A percentile compares a stretch with the other conserved stretches of the same genome.
Conservation (phyloP, 1,284 basidiomycete species). For the Sphaerobolus stellatus region DNA sequence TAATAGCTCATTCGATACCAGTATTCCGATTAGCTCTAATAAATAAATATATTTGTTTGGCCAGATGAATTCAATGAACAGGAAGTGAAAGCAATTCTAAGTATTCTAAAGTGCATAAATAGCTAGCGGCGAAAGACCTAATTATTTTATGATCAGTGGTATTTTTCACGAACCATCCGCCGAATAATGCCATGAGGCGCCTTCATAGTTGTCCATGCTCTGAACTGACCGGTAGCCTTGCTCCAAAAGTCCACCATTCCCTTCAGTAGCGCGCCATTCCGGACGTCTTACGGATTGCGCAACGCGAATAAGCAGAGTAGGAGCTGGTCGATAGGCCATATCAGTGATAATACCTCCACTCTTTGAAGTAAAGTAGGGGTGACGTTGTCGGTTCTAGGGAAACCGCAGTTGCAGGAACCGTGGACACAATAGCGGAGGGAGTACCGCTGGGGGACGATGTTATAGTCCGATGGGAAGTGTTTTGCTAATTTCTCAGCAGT, state of each 20-base stretch:
- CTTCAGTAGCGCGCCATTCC: slow-evolving; percentile 76
- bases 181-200: slow-evolving; percentile 41
- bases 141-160: not conserved
- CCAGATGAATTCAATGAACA: too few relatives aligned
- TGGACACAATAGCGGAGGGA: slow-evolving; percentile 79
- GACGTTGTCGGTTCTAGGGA: slow-evolving; percentile 44
- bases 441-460: slow-evolving; percentile 55
- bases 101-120: too few relatives aligned
- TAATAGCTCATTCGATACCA: too few relatives aligned
- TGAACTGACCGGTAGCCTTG: slow-evolving; percentile 87
- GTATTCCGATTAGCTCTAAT: too few relatives aligned
- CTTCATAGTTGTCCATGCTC: slow-evolving; percentile 68
- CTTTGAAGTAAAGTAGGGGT: slow-evolving; percentile 35
- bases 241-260: slow-evolving; percentile 82
- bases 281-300: slow-evolving; percentile 43
- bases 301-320: slow-evolving; percentile 64
- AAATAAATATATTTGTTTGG: too few relatives aligned
- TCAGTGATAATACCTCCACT: slow-evolving; percentile 75
- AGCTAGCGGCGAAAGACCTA: too few relatives aligned
- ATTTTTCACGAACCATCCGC: slow-evolving; percentile 28
- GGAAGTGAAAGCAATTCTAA: too few relatives aligned
- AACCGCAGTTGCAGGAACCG: slow-evolving; percentile 78
- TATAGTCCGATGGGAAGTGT: slow-evolving; percentile 63
- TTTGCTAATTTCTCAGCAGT: slow-evolving; percentile 71
- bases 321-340: slow-evolving; percentile 87